Evolutionary conservation across 208 protist species (phyloP).

Genomic region (Trichomonas tenax): DNA sequence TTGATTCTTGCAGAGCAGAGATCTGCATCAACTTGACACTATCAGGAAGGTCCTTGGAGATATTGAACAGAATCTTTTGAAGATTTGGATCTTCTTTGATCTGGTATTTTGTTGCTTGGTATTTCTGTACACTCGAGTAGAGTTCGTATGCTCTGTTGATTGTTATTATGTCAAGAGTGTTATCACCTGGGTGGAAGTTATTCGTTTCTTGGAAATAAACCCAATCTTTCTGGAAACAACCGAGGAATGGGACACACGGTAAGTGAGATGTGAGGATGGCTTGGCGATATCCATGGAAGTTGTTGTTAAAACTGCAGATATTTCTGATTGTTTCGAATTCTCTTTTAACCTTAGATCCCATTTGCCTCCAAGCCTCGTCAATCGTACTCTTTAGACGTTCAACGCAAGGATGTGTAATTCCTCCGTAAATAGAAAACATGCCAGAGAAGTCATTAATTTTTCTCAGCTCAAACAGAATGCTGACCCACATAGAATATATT

Average conservation of each 20-base stretch:
- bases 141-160: not conserved
- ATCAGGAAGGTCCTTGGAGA: not conserved
- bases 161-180: not conserved
- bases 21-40: not conserved
- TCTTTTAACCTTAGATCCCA: not conserved
- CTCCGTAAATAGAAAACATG: not conserved
- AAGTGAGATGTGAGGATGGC: not conserved
- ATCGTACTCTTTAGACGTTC: not conserved
- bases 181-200: not conserved
- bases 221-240: not conserved
- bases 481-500: not conserved
- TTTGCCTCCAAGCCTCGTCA: not conserved
- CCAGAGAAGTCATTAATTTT: not conserved
- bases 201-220: not conserved
- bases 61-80: not conserved
- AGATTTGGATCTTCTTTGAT: not conserved
- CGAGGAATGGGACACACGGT: not conserved
- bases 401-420: not conserved
- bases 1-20: not conserved
- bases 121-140: not conserved
- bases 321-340: not conserved
- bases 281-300: not conserved
- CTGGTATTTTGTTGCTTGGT: not conserved
- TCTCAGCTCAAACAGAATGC: not conserved
- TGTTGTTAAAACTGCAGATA: not conserved